phyloP scores from a whole-genome alignment of 441 rosid genomes.

The Erysimum pusillum region DNA sequence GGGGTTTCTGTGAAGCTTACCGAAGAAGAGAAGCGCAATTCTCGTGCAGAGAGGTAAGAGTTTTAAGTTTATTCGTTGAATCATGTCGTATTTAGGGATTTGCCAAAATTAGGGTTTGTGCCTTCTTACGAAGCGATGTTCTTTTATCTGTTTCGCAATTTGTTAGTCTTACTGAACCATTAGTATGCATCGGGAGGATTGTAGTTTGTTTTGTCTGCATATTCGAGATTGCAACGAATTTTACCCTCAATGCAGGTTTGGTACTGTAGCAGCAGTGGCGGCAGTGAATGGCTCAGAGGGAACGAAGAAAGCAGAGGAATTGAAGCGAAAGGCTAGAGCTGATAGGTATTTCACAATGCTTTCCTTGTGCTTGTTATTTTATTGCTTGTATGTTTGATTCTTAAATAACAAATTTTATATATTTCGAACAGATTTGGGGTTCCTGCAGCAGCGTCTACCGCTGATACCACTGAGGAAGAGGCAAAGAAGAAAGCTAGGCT shows the following conservation, averaged over 20 bases:
- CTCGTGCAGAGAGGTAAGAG: slow-evolving; percentile 83
- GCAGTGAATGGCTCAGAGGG: slow-evolving; percentile 51
- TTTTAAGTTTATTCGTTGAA: neutral
- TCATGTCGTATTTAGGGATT: slow-evolving; percentile 4
- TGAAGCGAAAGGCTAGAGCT: slow-evolving; percentile 92
- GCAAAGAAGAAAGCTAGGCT: slow-evolving; percentile 89
- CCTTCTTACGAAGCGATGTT: neutral
- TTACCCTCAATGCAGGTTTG: slow-evolving; percentile 58
- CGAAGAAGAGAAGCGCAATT: slow-evolving; percentile 87
- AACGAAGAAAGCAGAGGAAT: slow-evolving; percentile 69
- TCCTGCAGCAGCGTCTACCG: slow-evolving; percentile 51
- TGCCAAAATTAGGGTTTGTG: slow-evolving; percentile 39
- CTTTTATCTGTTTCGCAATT: neutral
- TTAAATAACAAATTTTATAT: neutral
- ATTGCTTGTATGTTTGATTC: slow-evolving; percentile 21
- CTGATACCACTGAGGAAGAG: slow-evolving; percentile 60
- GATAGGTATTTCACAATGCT: slow-evolving; percentile 65
- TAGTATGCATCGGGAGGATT: neutral
- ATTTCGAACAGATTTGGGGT: slow-evolving; percentile 73
- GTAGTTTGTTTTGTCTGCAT: neutral
- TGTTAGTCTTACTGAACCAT: neutral
- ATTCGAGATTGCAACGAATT: slow-evolving; percentile 16
- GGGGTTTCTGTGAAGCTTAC: slow-evolving; percentile 78
- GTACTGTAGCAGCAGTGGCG: slow-evolving; percentile 46
- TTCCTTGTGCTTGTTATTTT: slow-evolving; percentile 14